Conservation (phyloP, 2,329 filamentous ascomycete genomes). For the Aspergillus transmontanensis region DNA sequence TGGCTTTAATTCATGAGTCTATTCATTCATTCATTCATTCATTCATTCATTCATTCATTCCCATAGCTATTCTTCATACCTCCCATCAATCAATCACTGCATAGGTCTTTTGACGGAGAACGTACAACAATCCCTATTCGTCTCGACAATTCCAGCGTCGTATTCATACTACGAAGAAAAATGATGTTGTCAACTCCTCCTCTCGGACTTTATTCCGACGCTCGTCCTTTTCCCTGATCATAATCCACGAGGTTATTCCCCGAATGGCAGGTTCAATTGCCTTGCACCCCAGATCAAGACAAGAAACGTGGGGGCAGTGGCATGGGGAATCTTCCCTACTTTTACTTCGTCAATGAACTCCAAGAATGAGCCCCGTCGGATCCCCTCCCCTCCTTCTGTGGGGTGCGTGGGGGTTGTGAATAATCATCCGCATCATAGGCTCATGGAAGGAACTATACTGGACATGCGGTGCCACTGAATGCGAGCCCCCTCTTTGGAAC, state of each 20-base stretch:
- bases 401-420: slow-evolving; percentile 14
- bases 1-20: not conserved
- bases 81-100: not conserved
- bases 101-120: not conserved
- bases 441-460: not conserved
- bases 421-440: slow-evolving; percentile 5
- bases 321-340: not conserved
- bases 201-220: slow-evolving; percentile 6
- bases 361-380: not conserved
- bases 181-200: not conserved
- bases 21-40: not conserved
- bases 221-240: not conserved
- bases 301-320: slow-evolving; percentile 3
- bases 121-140: not conserved
- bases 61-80: not conserved
- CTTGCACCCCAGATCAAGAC: slow-evolving; percentile 1
- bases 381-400: slow-evolving; percentile 13
- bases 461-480: not conserved
- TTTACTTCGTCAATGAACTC: not conserved
- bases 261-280: not conserved
- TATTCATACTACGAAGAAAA: not conserved
- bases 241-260: not conserved
- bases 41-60: not conserved
- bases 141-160: not conserved
- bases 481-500: slow-evolving; percentile 8